These are phyloP conservation scores for Saussurea involucrata DNA, from an alignment of 129 eudicot genomes.

Conservation along the genomic window DNA sequence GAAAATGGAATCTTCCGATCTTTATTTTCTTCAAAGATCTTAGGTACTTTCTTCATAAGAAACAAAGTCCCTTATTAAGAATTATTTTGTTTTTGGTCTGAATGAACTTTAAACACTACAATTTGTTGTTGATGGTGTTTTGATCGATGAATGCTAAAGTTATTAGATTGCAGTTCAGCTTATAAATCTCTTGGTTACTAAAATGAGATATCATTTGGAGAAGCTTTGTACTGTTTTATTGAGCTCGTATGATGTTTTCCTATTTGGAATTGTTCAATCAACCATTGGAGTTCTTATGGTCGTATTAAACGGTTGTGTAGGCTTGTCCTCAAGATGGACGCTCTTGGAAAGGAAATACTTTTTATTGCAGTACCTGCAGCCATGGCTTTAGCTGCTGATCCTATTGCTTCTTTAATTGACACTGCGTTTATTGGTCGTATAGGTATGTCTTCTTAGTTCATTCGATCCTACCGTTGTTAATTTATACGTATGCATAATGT, in stretches of 20 bases:
- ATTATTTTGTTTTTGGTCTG: not conserved
- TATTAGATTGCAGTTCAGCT: not conserved
- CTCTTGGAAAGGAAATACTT: constrained; percentile 72
- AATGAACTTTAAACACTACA: not conserved
- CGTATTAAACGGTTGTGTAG: constrained; percentile 25
- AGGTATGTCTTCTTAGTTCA: constrained; percentile 32
- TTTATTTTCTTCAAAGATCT: constrained; percentile 65
- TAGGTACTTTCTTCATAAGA: constrained; percentile 33
- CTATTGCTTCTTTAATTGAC: constrained; percentile 89
- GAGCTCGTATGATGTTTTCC: not conserved
- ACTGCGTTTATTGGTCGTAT: constrained; percentile 80
- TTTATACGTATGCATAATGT: not conserved
- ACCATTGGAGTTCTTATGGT: not conserved
- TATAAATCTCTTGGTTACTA: not conserved
- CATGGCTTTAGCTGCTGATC: constrained; percentile 90
- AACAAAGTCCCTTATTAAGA: not conserved
- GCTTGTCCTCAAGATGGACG: constrained; percentile 65
- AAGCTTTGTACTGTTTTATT: not conserved
- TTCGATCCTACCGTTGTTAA: not conserved
- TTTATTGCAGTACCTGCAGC: constrained; percentile 86
- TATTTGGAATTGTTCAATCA: not conserved
- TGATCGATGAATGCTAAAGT: not conserved
- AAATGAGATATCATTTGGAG: not conserved
- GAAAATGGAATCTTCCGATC: constrained; percentile 48
- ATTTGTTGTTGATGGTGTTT: not conserved